phyloP scores from a whole-genome alignment of 176 grass and related monocot species.

The Carex littledalei region DNA sequence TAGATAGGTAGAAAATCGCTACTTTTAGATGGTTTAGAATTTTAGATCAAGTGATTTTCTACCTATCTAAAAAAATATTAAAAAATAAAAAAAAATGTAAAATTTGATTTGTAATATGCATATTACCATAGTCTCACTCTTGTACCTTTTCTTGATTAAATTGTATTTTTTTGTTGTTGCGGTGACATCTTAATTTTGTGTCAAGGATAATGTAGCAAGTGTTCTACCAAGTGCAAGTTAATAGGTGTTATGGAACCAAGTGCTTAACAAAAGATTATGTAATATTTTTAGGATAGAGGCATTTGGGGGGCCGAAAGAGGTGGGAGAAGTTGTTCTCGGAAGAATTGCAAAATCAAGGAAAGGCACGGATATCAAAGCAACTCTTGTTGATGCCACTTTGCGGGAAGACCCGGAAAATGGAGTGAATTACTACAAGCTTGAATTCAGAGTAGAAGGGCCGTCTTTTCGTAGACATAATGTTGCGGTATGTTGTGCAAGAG shows the following conservation, averaged over 20 bases:
- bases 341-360: slow-evolving; percentile 68
- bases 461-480: slow-evolving; percentile 69
- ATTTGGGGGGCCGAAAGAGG: slow-evolving; percentile 73
- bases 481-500: slow-evolving; percentile 58
- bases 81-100: too few relatives aligned
- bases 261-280: neutral
- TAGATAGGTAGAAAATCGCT: too few relatives aligned
- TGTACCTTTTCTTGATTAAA: neutral
- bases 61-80: too few relatives aligned
- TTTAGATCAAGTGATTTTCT: too few relatives aligned
- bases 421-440: slow-evolving; percentile 83
- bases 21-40: too few relatives aligned
- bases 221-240: too few relatives aligned
- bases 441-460: slow-evolving; percentile 63
- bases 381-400: slow-evolving; percentile 49
- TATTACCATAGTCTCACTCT: too few relatives aligned
- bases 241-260: neutral
- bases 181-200: neutral
- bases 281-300: slow-evolving; percentile 58
- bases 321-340: slow-evolving; percentile 70
- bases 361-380: slow-evolving; percentile 53
- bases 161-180: neutral
- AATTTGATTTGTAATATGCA: too few relatives aligned
- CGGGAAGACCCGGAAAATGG: slow-evolving; percentile 43
- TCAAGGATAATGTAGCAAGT: neutral